Evolutionary conservation across 371 early-diverging fungal species (phyloP), one percentile per base, ranked within the genome.

Genomic region (Mortierella sp.): DNA sequence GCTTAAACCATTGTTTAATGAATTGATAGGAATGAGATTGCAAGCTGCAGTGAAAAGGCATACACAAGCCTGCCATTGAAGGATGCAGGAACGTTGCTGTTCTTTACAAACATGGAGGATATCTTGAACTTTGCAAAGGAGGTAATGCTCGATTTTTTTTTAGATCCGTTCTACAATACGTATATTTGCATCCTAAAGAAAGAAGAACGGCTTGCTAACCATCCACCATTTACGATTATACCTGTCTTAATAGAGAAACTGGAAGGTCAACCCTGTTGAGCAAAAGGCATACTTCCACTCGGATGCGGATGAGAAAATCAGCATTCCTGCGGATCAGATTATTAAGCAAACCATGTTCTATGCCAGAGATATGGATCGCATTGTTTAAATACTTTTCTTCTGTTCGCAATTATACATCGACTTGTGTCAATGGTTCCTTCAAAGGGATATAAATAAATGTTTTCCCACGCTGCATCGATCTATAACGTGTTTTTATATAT

Each of bases 321-420:
- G 91, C 63, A 94, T 97, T 69, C 96, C 96, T 49, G 89, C 96
- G 37, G 91, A 92, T 62, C 90, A 89, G 71, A 93, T 97, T 64
- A 95, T 98, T 76, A 86, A 91, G 64, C 93, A 96, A 84, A 90
- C 93, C 22, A 86, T 98, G 80, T 80, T 88, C 24, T 98, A 98
- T 85, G 98, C 99, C 35, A 87, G 91, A 72, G 99, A 98, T 87
- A 89, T 98, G 73, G 99, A 98, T 85, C 93, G 96, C 70, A 98
- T 98, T 88, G 98, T 97, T 59, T 97, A 93, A 88, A 81, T 45
- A 12, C 8, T 22, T 11, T 37, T 24, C 64, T 30, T 20, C 32
- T 51, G 16, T 49, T 58, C 51, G 47, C 30, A 5, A 5, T 24
- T 52, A 14, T 64, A 30, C 49, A 26, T 49, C 18, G 18, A 18